Percentiles rank a stretch among this genome's conserved stretches.
Evolutionary conservation across 345 rosid species (phyloP).

Genomic region (Rhodomyrtus tomentosa): DNA sequence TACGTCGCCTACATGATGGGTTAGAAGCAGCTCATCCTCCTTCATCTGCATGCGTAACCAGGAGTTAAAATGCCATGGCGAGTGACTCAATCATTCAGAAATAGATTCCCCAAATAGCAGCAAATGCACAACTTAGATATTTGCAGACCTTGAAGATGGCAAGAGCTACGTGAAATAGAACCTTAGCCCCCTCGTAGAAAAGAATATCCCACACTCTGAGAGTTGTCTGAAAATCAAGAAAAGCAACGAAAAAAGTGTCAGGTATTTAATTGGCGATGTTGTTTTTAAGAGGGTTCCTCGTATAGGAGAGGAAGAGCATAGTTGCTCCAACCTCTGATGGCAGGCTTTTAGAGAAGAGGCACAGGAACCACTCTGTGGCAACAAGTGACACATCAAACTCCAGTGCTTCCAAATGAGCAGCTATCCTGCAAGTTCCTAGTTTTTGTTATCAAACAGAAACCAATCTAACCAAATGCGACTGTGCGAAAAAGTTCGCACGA

Average conservation of each 20-base stretch:
- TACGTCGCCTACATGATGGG: constrained; percentile 92
- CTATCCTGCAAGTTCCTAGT: constrained; percentile 46
- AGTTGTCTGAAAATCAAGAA: constrained; percentile 49
- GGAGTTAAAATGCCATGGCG: not conserved
- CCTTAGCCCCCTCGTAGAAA: constrained; percentile 96
- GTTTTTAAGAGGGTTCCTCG: not conserved
- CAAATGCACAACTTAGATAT: not conserved
- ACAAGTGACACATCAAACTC: constrained; percentile 98
- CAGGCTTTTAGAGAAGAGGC: constrained; percentile 97
- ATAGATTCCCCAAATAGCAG: not conserved
- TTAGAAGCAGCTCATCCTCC: constrained; percentile 73
- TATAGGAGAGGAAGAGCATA: not conserved
- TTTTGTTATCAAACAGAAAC: not conserved
- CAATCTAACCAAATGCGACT: not conserved
- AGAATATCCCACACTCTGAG: constrained; percentile 98
- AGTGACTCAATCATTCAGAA: not conserved
- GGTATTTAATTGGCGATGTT: not conserved
- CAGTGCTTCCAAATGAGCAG: constrained; percentile 78
- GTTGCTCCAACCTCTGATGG: constrained; percentile 83
- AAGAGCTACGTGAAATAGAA: constrained; percentile 93
- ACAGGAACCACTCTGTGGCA: constrained; percentile 98
- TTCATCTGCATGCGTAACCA: constrained; percentile 54
- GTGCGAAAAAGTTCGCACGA: not conserved
- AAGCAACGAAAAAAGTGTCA: not conserved
- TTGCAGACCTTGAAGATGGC: constrained; percentile 81